A percentile compares a stretch with the other conserved stretches of the same genome.
Evolutionary conservation across 495 filamentous ascomycete genomes (phyloP).

Genomic region (Xylaria flabelliformis): DNA sequence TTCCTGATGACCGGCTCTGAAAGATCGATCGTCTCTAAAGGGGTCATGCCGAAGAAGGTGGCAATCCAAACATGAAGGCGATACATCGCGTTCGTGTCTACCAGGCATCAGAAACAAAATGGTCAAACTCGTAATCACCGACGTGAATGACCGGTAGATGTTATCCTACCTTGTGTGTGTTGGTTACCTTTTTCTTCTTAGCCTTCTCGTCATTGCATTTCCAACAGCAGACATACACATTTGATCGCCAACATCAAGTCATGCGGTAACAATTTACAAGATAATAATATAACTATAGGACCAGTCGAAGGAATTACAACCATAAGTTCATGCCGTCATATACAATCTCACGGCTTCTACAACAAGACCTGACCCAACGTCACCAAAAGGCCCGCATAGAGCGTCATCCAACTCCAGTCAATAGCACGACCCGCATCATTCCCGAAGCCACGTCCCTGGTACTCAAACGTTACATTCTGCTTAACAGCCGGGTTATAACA

Average conservation of each 20-base stretch:
- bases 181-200: background rate
- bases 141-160: background rate
- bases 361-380: background rate
- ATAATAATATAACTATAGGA: slow-evolving; percentile 3
- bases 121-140: background rate
- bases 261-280: background rate
- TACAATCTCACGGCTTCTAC: background rate
- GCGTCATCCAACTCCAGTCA: slow-evolving; percentile 29
- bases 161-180: background rate
- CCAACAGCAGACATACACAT: too few relatives aligned
- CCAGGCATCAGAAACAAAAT: background rate
- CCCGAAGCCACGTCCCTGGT: slow-evolving; percentile 65
- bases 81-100: background rate
- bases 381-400: slow-evolving; percentile 14
- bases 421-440: slow-evolving; percentile 24
- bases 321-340: background rate
- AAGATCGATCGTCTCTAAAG: background rate
- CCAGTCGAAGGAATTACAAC: background rate
- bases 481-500: slow-evolving; percentile 67
- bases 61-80: background rate
- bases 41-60: background rate
- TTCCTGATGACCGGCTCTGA: background rate
- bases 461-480: slow-evolving; percentile 73
- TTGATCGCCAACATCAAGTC: background rate
- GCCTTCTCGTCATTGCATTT: background rate